Evolutionary conservation across 768 basidiomycete species (phyloP), one percentile per base, ranked within the genome.

Genomic region (Pleurotus giganteus): DNA sequence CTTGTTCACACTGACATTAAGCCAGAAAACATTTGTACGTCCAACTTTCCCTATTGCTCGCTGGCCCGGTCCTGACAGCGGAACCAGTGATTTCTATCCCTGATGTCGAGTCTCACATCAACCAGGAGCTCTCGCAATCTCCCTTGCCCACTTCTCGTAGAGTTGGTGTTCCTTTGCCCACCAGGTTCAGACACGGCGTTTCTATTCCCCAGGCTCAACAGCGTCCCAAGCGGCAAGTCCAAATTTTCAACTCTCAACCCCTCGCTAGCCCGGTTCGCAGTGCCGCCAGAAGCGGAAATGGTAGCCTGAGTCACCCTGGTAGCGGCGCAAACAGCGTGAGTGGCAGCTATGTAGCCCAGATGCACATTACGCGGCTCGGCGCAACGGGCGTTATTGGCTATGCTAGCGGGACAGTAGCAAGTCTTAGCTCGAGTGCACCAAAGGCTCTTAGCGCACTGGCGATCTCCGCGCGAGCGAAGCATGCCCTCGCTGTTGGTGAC

Each of bases 1-100:
- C 81, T 96, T 36, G 91, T 95, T 24, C 94, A 97, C 66, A 97
- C 94, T 19, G 89, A 91, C 61, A 88, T 95, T 56, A 95, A 97
- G 71, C 94, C 94, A 53, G 94, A 97, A 77, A 97, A 97, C 66
- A 93, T 97, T 57, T 74, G 94, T 95, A 66, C 77, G 92, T 77
- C 11, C 61, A 61, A 56, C 53, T 65, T 54, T 61, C 56, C 21
- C 34, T 19, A 29, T 24, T 29, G 71, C 26, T 12, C 50, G 15
- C 26, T 39, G 15, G n/a, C 9, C 44, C 31, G 28, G 15, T 26
- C 17, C 37, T 53, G 9, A 36, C 28, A 31, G 34, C 47, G 41
- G 12, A n/a, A 28, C 5, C 46, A 91, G 89, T 91, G 70, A 88
- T 91, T 58, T 83, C 86, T 49, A 89, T 91, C 59, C 89, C 88